Evolutionary conservation across 352 stramenopile genomes (phyloP).

Genomic region (Phytophthora pistaciae): DNA sequence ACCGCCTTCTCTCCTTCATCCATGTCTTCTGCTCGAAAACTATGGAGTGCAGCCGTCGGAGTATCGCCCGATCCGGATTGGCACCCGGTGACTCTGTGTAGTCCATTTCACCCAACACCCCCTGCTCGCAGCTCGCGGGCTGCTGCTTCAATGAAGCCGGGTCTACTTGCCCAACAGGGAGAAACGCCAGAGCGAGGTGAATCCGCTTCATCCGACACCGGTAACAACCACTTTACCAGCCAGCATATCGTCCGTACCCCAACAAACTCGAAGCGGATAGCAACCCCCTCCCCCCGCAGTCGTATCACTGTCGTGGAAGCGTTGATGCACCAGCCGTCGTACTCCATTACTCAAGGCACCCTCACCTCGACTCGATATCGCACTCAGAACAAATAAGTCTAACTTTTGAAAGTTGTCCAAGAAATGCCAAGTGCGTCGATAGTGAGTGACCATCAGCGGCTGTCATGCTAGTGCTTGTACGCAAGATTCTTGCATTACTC

Average conservation of each 20-base stretch:
- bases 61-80: constrained; percentile 5
- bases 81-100: constrained; percentile 1
- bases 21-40: constrained; percentile 7
- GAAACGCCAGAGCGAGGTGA: constrained; percentile 2
- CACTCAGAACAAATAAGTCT: constrained; percentile 9
- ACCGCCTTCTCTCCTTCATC: constrained; percentile 6
- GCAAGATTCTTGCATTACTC: no score
- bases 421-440: background rate
- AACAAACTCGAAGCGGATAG: constrained; percentile 10
- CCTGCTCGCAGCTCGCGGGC: background rate
- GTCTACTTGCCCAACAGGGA: background rate
- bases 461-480: no score
- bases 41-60: constrained; percentile 7
- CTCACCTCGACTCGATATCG: constrained; percentile 20
- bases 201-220: background rate
- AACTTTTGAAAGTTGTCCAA: constrained; percentile 1
- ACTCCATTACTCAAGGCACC: constrained; percentile 26
- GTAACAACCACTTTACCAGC: background rate
- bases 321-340: constrained; percentile 40
- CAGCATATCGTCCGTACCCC: constrained; percentile 8
- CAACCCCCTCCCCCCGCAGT: constrained; percentile 28
- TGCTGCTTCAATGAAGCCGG: background rate
- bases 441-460: no score
- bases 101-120: constrained; percentile 5
- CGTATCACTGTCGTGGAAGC: constrained; percentile 32